Conservation (phyloP, 2,329 filamentous ascomycete species). For the Nemania bipapillata region DNA sequence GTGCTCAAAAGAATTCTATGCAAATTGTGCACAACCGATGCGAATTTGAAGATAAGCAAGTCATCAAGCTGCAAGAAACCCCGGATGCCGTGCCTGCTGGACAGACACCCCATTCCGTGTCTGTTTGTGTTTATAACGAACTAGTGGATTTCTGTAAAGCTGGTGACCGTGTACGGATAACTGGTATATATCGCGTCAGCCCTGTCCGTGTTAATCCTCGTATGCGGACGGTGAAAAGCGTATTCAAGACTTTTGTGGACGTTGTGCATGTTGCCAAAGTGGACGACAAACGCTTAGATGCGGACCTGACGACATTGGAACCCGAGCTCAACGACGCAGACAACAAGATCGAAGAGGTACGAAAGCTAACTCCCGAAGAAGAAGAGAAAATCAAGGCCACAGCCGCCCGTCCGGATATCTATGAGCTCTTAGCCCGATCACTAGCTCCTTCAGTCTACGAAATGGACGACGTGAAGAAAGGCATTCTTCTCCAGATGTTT, state of each 20-base stretch:
- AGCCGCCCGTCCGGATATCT: slow-evolving; percentile 83
- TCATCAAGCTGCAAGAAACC: slow-evolving; percentile 98
- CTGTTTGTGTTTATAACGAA: slow-evolving; percentile 95
- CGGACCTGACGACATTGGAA: slow-evolving; percentile 88
- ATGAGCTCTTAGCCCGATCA: slow-evolving; percentile 89
- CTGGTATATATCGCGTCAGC: slow-evolving; percentile 94
- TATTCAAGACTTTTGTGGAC: slow-evolving; percentile 98
- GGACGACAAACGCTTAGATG: slow-evolving; percentile 92
- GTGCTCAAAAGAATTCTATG: slow-evolving; percentile 92
- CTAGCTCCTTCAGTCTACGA: slow-evolving; percentile 96
- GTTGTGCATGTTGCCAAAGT: slow-evolving; percentile 96
- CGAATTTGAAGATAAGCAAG: slow-evolving; percentile 94
- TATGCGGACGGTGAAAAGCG: slow-evolving; percentile 89
- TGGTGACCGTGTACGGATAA: slow-evolving; percentile 93
- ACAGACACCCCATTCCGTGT: slow-evolving; percentile 96
- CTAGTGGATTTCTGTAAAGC: slow-evolving; percentile 98
- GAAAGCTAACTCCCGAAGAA: slow-evolving; percentile 85
- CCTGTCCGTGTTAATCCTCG: slow-evolving; percentile 93
- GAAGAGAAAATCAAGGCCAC: slow-evolving; percentile 87
- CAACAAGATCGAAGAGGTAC: slow-evolving; percentile 81
- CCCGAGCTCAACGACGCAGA: slow-evolving; percentile 78
- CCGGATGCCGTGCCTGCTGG: slow-evolving; percentile 94
- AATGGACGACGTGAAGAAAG: slow-evolving; percentile 99
- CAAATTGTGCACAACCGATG: slow-evolving; percentile 97
- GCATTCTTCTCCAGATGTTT: slow-evolving; percentile 94